A percentile compares a stretch with the other conserved stretches of the same genome.
These are phyloP conservation scores for Candida frijolesensis DNA, from an alignment of 1,139 yeast species.

Conservation along the genomic window DNA sequence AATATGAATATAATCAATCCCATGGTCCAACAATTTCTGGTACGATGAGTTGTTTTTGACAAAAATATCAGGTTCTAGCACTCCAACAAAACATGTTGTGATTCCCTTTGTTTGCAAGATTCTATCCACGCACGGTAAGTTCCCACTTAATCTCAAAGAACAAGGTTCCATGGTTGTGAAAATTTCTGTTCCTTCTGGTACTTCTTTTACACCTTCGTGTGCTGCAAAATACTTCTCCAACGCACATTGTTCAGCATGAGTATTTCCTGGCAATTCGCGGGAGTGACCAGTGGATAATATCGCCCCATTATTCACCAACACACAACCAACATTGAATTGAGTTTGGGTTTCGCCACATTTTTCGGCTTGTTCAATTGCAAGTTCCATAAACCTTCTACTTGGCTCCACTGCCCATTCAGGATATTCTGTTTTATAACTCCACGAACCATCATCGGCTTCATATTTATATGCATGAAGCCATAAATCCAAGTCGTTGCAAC, in stretches of 20 bases:
- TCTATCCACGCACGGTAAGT: conserved; percentile 83
- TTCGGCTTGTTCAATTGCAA: conserved; percentile 75
- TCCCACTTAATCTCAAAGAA: conserved; percentile 85
- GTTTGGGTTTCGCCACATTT: conserved; percentile 84
- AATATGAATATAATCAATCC: conserved; percentile 74
- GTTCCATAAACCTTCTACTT: conserved; percentile 55
- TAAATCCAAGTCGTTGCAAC: conserved; percentile 77
- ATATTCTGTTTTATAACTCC: conserved; percentile 78
- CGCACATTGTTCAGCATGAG: conserved; percentile 98
- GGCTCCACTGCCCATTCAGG: conserved; percentile 86
- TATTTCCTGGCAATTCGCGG: conserved; percentile 90
- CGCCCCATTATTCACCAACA: conserved; percentile 66
- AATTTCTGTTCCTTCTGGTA: conserved; percentile 79
- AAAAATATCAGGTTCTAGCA: conserved; percentile 86
- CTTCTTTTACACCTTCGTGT: conserved; percentile 33
- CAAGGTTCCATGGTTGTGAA: conserved; percentile 99
- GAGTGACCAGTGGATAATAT: conserved; percentile 83
- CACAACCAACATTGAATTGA: conserved; percentile 94
- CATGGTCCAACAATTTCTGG: conserved; percentile 51
- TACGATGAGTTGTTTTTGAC: conserved; percentile 75
- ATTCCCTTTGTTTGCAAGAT: conserved; percentile 56
- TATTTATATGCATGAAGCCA: conserved; percentile 91
- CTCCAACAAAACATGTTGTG: conserved; percentile 85
- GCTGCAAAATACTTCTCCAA: conserved; percentile 65
- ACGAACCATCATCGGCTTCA: conserved; percentile 54